Evolutionary conservation across 805 yeast genomes (phyloP).

Genomic region (Pichia thaimueangensis): DNA sequence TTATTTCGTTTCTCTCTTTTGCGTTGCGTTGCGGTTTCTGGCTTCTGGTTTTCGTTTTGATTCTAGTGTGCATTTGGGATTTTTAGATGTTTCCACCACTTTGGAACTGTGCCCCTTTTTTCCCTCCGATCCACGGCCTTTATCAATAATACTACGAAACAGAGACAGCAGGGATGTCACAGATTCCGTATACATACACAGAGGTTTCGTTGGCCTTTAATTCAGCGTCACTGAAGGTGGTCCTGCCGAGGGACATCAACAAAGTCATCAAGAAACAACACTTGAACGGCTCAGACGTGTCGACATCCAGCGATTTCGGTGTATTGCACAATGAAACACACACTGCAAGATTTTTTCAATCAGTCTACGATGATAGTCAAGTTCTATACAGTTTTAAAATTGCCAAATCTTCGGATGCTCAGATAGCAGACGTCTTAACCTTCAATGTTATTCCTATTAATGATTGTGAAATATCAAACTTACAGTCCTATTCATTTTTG

Average conservation of each 20-base stretch:
- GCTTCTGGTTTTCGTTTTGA: no score
- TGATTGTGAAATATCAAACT: background rate
- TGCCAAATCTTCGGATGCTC: background rate
- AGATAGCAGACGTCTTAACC: background rate
- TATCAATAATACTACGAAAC: no score
- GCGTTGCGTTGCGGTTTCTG: no score
- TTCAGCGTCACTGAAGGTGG: background rate
- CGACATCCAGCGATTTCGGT: background rate
- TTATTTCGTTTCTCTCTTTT: no score
- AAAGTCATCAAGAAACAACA: constrained; percentile 8
- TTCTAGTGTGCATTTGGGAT: no score
- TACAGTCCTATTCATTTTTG: constrained; percentile 19
- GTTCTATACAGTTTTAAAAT: background rate
- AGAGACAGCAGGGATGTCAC: background rate
- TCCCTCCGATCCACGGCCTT: no score
- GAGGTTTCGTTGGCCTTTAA: background rate
- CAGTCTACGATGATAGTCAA: background rate
- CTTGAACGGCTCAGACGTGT: background rate
- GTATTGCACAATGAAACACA: background rate
- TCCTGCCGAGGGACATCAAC: constrained; percentile 9
- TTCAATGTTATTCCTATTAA: constrained; percentile 4
- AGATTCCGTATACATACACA: background rate
- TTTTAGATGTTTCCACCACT: no score
- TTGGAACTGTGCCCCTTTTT: no score
- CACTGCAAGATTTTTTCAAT: constrained; percentile 1